Base-by-base conservation (phyloP, 768 basidiomycete genomes). In the Amanita exitialis region DNA sequence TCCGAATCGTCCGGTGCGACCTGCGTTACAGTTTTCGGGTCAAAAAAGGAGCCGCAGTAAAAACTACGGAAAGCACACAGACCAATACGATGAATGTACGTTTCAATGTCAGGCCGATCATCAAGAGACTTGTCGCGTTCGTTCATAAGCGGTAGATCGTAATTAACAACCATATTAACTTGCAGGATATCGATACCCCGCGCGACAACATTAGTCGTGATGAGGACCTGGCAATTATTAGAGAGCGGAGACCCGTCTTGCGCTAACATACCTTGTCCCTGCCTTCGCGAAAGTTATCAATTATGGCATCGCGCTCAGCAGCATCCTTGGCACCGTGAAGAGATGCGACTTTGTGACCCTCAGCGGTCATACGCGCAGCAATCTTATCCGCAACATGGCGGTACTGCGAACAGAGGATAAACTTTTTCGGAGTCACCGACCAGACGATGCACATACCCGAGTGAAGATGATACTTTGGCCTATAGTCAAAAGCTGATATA, bases 121-220 rank as follows among this genome's bases (percentile, higher is more conserved):
- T 87, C 84, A 21, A 25, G 8, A 20, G 63, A 66, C 56, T 70
- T 66, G 49, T 72, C 69, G 12, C 86, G 81, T 59, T 89, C 86
- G 57, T 80, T 84, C 78, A 89, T 80, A 42, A 92, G 70, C 0
- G 94, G 93, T 23, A 96, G 77, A 62, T 97, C 94, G 62, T 98
- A 99, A 69, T 98, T 98, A 66, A 99, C 92, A n/a, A 98, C 95
- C 93, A 99, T 93, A 74, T 97, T 99, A 59, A 99, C 96, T 71
- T 97, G 95, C 50, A 92, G 75, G 61, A 99, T 96, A 61, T 99
- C 96, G 70, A 99, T 98, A 38, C 96, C 96, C 15, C 96, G 83
- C 1, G 96, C 94, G 56, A 98, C 88, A 62, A 99, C 96, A 67
- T 99, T 99, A 35, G 96, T 99, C 47, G 96, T 98, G 64, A 99